These are phyloP conservation scores for Boletellus ananas DNA, from an alignment of 768 basidiomycete species.

Conservation along the genomic window DNA sequence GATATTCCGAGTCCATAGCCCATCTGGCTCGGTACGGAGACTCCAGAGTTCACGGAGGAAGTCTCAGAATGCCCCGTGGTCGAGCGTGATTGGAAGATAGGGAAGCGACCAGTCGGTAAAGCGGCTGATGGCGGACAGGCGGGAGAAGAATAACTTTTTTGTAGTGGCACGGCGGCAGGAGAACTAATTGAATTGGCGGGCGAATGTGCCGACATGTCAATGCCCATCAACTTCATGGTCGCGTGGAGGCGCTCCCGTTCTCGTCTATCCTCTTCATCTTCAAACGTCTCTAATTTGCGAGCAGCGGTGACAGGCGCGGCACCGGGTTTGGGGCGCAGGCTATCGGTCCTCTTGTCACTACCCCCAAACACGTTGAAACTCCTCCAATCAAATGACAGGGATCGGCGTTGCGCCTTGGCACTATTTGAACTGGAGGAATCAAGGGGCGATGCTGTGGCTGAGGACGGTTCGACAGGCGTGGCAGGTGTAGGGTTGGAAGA, in stretches of 20 bases:
- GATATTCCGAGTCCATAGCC: constrained; percentile 29
- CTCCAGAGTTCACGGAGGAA: constrained; percentile 45
- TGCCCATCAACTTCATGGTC: constrained; percentile 94
- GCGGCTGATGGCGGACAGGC: constrained; percentile 26
- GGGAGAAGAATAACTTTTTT: constrained; percentile 41
- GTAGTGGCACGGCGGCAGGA: constrained; percentile 34
- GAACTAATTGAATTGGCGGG: constrained; percentile 25
- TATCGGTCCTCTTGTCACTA: constrained; percentile 62
- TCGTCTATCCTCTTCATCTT: constrained; percentile 88
- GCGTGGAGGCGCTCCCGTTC: constrained; percentile 87
- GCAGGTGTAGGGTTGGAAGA: constrained; percentile 37
- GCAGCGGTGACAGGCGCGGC: constrained; percentile 52
- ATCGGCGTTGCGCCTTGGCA: constrained; percentile 58
- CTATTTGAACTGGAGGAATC: constrained; percentile 23
- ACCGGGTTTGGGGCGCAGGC: constrained; percentile 67
- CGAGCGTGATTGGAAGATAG: constrained; percentile 63
- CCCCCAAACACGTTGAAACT: constrained; percentile 63
- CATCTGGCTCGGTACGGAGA: constrained; percentile 35
- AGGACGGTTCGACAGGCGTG: constrained; percentile 27
- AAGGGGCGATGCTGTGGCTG: constrained; percentile 17
- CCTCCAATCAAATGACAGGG: constrained; percentile 84
- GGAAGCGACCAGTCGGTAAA: constrained; percentile 50
- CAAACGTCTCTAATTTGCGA: constrained; percentile 78
- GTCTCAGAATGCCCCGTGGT: constrained; percentile 42
- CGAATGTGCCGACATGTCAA: constrained; percentile 58